phyloP scores from a whole-genome alignment of 2,329 filamentous ascomycete species.

The Fusarium sp. region DNA sequence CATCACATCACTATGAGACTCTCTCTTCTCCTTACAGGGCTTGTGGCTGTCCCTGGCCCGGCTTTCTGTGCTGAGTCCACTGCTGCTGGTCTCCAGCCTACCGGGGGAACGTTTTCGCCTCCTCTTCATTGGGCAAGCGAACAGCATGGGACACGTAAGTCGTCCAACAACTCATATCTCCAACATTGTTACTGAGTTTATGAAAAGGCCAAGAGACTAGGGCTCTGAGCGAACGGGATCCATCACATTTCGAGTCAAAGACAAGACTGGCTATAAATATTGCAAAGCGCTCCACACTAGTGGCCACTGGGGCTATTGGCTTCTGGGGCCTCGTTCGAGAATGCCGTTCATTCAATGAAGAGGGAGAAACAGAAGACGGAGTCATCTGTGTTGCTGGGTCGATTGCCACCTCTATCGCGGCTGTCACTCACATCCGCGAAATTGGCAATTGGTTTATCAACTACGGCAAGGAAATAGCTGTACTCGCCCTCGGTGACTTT shows the following conservation, averaged over 20 bases:
- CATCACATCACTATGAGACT: background rate
- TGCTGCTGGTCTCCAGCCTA: background rate
- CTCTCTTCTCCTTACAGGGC: conserved; percentile 1
- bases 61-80: background rate
- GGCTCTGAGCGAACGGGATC: background rate
- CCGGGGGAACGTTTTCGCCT: background rate
- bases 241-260: background rate
- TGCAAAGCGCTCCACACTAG: background rate
- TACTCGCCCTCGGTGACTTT: background rate
- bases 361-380: background rate
- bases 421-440: background rate
- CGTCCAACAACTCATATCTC: background rate
- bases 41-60: background rate
- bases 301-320: background rate
- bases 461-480: background rate
- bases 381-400: background rate
- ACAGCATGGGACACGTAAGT: background rate
- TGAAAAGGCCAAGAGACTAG: background rate
- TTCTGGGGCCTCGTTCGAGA: conserved; percentile 1
- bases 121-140: conserved; percentile 1
- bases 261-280: conserved; percentile 3
- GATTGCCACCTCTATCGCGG: background rate
- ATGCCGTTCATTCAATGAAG: background rate
- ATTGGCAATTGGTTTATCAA: background rate
- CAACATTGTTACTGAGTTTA: background rate